These are phyloP conservation scores for Calonectria honghensis DNA, from an alignment of 2,329 filamentous ascomycete species.

Conservation along the genomic window DNA sequence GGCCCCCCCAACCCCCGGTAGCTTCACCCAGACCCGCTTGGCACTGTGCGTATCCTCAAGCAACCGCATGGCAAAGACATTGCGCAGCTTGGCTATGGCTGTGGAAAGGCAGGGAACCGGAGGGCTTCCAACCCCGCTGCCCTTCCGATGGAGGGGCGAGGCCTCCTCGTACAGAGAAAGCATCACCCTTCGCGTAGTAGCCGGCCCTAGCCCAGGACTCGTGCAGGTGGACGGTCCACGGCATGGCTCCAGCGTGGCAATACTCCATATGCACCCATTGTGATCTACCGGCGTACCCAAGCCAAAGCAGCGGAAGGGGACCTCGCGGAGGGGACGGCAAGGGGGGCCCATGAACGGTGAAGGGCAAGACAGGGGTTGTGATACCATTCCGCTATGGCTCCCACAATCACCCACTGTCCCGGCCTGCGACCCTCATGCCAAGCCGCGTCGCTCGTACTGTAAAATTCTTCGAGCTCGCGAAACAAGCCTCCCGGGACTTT, in stretches of 20 bases:
- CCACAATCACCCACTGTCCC: constrained; percentile 32
- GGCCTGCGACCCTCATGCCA: constrained; percentile 17
- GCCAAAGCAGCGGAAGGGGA: constrained; percentile 45
- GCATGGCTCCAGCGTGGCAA: constrained; percentile 53
- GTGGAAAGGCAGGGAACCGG: background rate
- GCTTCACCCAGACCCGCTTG: constrained; percentile 6
- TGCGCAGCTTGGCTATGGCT: constrained; percentile 16
- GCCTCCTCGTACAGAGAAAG: constrained; percentile 32
- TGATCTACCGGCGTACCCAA: constrained; percentile 49
- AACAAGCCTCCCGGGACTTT: constrained; percentile 21
- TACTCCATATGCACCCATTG: constrained; percentile 46
- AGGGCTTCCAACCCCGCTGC: constrained; percentile 1
- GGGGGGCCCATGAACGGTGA: constrained; percentile 35
- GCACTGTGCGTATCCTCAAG: constrained; percentile 14
- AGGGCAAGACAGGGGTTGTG: constrained; percentile 48
- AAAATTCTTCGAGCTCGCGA: constrained; percentile 22
- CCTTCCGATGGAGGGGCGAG: constrained; percentile 36
- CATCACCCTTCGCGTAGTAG: background rate
- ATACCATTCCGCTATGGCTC: constrained; percentile 47
- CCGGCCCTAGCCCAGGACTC: constrained; percentile 4
- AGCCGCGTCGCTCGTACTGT: constrained; percentile 1
- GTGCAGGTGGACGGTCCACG: constrained; percentile 34
- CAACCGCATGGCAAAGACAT: background rate
- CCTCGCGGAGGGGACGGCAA: constrained; percentile 41
- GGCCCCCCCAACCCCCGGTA: constrained; percentile 13